Percentiles rank a stretch among this genome's conserved stretches.
Evolutionary conservation across 495 filamentous ascomycete species (phyloP).

Genomic region (Aspergillus ellipticus): DNA sequence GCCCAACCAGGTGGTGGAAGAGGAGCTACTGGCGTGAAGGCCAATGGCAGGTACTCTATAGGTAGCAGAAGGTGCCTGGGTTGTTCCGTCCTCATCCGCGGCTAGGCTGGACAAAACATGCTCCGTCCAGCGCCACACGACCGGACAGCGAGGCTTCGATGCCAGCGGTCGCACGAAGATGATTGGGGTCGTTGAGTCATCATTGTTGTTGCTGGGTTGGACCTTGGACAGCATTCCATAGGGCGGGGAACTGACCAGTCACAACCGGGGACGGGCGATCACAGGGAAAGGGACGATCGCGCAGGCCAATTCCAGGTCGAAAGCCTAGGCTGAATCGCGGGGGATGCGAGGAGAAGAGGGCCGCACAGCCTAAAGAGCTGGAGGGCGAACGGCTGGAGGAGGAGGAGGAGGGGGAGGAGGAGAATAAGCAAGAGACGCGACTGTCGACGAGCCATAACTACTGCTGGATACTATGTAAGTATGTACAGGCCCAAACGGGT

Average conservation of each 20-base stretch:
- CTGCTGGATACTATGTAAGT: no score
- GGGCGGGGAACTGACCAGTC: not conserved
- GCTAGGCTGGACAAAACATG: slow-evolving; percentile 10
- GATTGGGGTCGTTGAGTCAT: not conserved
- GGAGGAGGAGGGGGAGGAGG: not conserved
- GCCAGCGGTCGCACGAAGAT: not conserved
- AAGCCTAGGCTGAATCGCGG: not conserved
- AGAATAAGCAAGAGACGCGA: not conserved
- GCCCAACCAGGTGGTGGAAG: not conserved
- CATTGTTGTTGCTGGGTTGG: not conserved
- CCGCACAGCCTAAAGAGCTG: not conserved
- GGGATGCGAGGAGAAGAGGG: not conserved
- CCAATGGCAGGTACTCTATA: not conserved
- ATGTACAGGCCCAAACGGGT: not conserved
- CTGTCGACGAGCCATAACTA: no score
- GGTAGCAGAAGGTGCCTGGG: slow-evolving; percentile 8
- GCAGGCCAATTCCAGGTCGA: not conserved
- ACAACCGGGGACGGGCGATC: not conserved
- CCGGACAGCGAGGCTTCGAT: not conserved
- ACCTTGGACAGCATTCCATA: not conserved
- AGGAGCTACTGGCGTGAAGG: slow-evolving; percentile 6
- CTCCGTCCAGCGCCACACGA: slow-evolving; percentile 5
- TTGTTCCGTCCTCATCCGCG: not conserved
- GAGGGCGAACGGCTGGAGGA: not conserved
- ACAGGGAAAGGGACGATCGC: not conserved